Evolutionary conservation across 441 rosid genomes (phyloP).

Genomic region (Arabidopsis hybrid): DNA sequence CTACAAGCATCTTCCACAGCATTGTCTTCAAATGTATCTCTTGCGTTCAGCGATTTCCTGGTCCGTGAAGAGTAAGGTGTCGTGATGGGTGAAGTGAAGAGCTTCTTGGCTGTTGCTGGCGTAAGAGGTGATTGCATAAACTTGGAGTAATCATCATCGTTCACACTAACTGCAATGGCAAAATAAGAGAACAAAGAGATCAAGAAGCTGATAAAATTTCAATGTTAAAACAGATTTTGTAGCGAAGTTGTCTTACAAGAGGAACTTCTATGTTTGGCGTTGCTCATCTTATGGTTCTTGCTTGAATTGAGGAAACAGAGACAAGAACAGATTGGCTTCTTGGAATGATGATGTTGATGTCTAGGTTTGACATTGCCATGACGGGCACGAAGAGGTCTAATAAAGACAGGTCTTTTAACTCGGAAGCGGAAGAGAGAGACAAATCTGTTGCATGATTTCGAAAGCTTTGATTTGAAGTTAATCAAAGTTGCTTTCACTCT

Average conservation of each 20-base stretch:
- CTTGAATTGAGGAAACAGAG: constrained; percentile 36
- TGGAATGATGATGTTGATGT: constrained; percentile 34
- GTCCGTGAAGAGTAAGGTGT: constrained; percentile 51
- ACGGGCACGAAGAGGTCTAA: constrained; percentile 48
- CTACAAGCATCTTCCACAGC: constrained; percentile 75
- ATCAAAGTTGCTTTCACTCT: constrained; percentile 62
- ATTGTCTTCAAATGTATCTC: constrained; percentile 43
- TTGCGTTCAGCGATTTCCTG: constrained; percentile 32
- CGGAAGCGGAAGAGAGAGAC: constrained; percentile 54
- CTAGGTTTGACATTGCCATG: constrained; percentile 28
- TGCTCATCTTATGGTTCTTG: constrained; percentile 47
- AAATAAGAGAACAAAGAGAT: not conserved
- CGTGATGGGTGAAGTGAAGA: constrained; percentile 54
- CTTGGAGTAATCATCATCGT: constrained; percentile 38
- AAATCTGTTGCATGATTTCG: constrained; percentile 59
- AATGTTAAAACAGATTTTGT: not conserved
- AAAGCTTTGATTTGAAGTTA: constrained; percentile 71
- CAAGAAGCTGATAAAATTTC: not conserved
- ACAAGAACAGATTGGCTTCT: constrained; percentile 37
- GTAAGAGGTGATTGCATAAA: constrained; percentile 43
- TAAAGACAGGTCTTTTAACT: constrained; percentile 56
- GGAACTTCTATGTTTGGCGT: constrained; percentile 45
- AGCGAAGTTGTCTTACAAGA: constrained; percentile 38
- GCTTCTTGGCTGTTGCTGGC: constrained; percentile 39
- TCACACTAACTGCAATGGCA: constrained; percentile 28